Conservation (phyloP, 495 filamentous ascomycete species). For the Niebla homalea region DNA sequence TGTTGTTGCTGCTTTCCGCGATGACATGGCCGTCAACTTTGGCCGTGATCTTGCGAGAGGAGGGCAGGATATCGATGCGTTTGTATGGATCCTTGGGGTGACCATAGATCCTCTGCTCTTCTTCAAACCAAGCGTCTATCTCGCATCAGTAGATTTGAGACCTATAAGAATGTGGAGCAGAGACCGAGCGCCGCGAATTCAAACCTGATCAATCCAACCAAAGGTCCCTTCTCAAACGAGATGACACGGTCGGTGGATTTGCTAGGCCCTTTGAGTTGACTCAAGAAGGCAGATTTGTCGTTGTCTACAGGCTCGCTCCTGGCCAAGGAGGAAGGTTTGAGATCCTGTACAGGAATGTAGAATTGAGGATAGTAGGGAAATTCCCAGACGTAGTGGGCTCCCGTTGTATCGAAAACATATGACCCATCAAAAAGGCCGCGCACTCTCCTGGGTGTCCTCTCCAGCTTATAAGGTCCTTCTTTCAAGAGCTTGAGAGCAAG, state of each 20-base stretch:
- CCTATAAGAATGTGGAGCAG: not conserved
- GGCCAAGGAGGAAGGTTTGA: slow-evolving; percentile 4
- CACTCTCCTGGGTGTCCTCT: slow-evolving; percentile 27
- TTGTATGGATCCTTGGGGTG: slow-evolving; percentile 52
- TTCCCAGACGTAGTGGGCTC: slow-evolving; percentile 29
- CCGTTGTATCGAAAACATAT: slow-evolving; percentile 27
- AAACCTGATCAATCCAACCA: slow-evolving; percentile 9
- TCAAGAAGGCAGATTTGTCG: slow-evolving; percentile 9
- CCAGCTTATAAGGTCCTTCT: slow-evolving; percentile 27
- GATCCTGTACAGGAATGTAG: slow-evolving; percentile 1
- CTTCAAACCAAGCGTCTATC: slow-evolving; percentile 44
- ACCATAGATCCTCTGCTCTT: slow-evolving; percentile 40
- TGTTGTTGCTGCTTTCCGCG: slow-evolving; percentile 24
- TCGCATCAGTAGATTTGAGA: not conserved
- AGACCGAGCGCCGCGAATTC: slow-evolving; percentile 11
- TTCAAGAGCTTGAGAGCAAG: slow-evolving; percentile 26
- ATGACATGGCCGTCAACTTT: slow-evolving; percentile 32
- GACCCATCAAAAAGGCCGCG: slow-evolving; percentile 23
- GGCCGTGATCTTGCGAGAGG: slow-evolving; percentile 33
- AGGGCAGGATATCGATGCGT: slow-evolving; percentile 42
- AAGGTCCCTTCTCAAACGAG: slow-evolving; percentile 11
- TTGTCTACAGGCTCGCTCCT: slow-evolving; percentile 9
- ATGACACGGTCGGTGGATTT: slow-evolving; percentile 6
- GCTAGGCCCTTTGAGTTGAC: slow-evolving; percentile 7
- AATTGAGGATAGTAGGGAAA: slow-evolving; percentile 12